phyloP scores from a whole-genome alignment of 176 grass and related monocot genomes.

The Carex kokanica region DNA sequence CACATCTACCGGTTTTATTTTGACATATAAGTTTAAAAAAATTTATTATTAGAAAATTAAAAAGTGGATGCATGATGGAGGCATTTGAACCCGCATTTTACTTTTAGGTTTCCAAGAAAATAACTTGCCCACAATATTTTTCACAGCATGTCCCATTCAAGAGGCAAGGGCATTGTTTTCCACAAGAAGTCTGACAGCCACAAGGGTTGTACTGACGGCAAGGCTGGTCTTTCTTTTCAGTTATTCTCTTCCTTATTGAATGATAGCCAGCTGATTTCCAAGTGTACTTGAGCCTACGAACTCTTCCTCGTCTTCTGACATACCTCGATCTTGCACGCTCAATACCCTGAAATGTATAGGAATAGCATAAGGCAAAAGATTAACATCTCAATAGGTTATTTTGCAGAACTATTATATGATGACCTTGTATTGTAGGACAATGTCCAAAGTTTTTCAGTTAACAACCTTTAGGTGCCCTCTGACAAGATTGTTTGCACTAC shows the following conservation, averaged over 20 bases:
- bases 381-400: neutral
- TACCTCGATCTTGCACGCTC: conserved; percentile 74
- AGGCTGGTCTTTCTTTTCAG: conserved; percentile 90
- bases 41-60: too few species aligned
- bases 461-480: conserved; percentile 87
- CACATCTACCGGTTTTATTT: too few species aligned
- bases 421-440: neutral
- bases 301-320: conserved; percentile 76
- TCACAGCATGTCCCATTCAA: conserved; percentile 93
- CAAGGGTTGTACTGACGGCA: conserved; percentile 91
- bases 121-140: conserved; percentile 82
- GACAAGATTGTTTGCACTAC: conserved; percentile 66
- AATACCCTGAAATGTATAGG: conserved; percentile 40
- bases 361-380: conserved; percentile 21
- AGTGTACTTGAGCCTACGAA: conserved; percentile 87
- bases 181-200: conserved; percentile 86
- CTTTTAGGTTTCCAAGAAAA: conserved; percentile 1
- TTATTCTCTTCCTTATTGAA: conserved; percentile 94
- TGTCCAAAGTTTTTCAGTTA: neutral
- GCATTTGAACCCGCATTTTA: neutral
- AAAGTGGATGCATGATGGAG: too few species aligned
- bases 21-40: too few species aligned
- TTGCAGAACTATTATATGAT: conserved; percentile 25
- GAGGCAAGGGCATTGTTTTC: conserved; percentile 85
- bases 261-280: conserved; percentile 95